Conservation (phyloP, 2,329 filamentous ascomycete genomes). For the Lecanicillium sp. region DNA sequence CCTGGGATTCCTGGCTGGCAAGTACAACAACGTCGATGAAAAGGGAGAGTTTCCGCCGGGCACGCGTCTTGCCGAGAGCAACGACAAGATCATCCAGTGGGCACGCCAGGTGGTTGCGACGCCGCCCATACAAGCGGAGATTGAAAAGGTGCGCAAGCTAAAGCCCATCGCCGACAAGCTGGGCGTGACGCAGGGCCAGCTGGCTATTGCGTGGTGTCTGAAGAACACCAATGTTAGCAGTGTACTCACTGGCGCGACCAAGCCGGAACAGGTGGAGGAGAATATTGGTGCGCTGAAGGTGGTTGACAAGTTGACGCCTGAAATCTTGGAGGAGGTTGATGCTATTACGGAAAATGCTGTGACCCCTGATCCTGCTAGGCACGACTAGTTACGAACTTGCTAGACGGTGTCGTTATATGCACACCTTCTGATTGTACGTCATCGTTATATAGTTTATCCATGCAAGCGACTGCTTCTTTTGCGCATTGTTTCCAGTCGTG, state of each 20-base stretch:
- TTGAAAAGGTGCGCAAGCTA: slow-evolving; percentile 52
- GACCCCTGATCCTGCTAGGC: no score
- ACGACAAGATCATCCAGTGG: slow-evolving; percentile 47
- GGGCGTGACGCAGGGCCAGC: slow-evolving; percentile 45
- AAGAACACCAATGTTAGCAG: slow-evolving; percentile 54
- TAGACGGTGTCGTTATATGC: no score
- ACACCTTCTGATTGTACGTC: no score
- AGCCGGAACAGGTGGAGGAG: slow-evolving; percentile 50
- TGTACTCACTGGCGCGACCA: slow-evolving; percentile 53
- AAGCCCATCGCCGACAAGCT: slow-evolving; percentile 57
- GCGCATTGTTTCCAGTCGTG: no score
- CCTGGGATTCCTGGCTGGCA: slow-evolving; percentile 54
- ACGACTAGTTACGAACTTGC: no score
- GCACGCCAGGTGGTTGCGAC: slow-evolving; percentile 47
- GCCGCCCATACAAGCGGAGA: no score
- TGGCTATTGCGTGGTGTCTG: slow-evolving; percentile 56
- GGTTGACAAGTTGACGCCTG: slow-evolving; percentile 48
- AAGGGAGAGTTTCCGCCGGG: slow-evolving; percentile 51
- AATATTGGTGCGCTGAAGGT: slow-evolving; percentile 47
- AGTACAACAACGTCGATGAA: slow-evolving; percentile 59
- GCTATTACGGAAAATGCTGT: slow-evolving; percentile 30
- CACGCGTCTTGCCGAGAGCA: slow-evolving; percentile 46
- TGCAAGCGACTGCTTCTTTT: no score
- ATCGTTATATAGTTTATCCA: no score
- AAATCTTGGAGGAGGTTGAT: slow-evolving; percentile 53